These are phyloP conservation scores for Vanrija sp. DNA, from an alignment of 1,284 basidiomycete genomes.

Conservation along the genomic window DNA sequence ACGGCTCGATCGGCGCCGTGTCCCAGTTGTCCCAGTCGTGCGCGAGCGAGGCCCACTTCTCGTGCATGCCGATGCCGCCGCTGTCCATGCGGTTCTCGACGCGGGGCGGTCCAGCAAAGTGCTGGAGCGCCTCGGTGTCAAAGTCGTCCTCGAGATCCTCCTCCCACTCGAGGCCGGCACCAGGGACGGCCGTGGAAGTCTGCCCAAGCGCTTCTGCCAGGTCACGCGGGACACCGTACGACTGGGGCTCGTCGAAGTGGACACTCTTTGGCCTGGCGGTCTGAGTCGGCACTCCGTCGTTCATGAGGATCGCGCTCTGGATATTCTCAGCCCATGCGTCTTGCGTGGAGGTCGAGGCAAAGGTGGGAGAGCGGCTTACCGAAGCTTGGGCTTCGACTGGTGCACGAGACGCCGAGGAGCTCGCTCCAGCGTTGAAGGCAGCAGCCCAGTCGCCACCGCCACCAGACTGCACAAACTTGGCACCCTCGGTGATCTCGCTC, in stretches of 20 bases:
- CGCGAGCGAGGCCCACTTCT: slow-evolving; percentile 64
- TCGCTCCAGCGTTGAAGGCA: slow-evolving; percentile 1
- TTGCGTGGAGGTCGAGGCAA: slow-evolving; percentile 1
- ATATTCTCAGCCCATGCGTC: slow-evolving; percentile 39
- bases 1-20: slow-evolving; percentile 39
- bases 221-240: slow-evolving; percentile 32
- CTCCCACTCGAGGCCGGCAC: slow-evolving; percentile 42
- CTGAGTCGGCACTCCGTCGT: slow-evolving; percentile 9
- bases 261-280: slow-evolving; percentile 40
- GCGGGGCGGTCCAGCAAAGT: slow-evolving; percentile 29
- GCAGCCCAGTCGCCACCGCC: slow-evolving; percentile 23
- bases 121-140: slow-evolving; percentile 35
- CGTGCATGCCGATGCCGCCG: slow-evolving; percentile 1
- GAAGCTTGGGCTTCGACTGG: too few relatives aligned
- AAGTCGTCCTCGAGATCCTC: slow-evolving; percentile 39
- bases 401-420: too few relatives aligned
- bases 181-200: slow-evolving; percentile 34
- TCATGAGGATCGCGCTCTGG: slow-evolving; percentile 31
- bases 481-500: slow-evolving; percentile 42
- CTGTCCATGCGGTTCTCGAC: slow-evolving; percentile 13
- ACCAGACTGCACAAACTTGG: slow-evolving; percentile 40
- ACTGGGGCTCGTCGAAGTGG: slow-evolving; percentile 39
- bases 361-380: too few relatives aligned
- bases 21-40: slow-evolving; percentile 65
- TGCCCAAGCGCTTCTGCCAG: slow-evolving; percentile 51